Evolutionary conservation across 2,329 filamentous ascomycete species (phyloP).

Genomic region (Cercospora sojina): DNA sequence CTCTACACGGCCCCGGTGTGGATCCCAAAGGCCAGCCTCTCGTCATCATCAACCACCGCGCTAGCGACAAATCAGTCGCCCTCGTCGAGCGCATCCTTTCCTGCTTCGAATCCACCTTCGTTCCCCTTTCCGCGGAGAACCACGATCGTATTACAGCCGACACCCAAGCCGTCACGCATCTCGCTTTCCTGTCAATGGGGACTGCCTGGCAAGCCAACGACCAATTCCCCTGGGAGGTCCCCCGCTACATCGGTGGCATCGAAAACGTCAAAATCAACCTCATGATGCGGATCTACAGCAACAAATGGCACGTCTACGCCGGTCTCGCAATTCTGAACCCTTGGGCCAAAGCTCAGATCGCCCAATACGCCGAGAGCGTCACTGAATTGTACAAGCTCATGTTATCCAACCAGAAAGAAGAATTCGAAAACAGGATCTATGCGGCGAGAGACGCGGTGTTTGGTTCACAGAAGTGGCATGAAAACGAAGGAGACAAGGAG

Average conservation of each 20-base stretch:
- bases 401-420: slow-evolving; percentile 77
- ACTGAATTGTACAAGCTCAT: slow-evolving; percentile 97
- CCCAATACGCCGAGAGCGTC: slow-evolving; percentile 87
- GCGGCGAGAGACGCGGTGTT: slow-evolving; percentile 75
- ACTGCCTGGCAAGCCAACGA: slow-evolving; percentile 94
- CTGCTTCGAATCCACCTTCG: slow-evolving; percentile 81
- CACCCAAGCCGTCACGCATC: slow-evolving; percentile 96
- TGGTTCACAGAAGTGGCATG: slow-evolving; percentile 41
- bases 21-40: slow-evolving; percentile 86
- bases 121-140: slow-evolving; percentile 79
- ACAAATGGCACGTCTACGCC: slow-evolving; percentile 99
- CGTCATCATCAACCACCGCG: slow-evolving; percentile 90
- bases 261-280: slow-evolving; percentile 99
- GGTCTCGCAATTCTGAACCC: slow-evolving; percentile 96
- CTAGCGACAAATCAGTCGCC: slow-evolving; percentile 69
- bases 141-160: slow-evolving; percentile 98
- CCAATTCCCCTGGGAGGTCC: slow-evolving; percentile 95
- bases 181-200: slow-evolving; percentile 93
- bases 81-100: slow-evolving; percentile 80
- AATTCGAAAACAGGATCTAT: slow-evolving; percentile 73
- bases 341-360: slow-evolving; percentile 85
- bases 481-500: slow-evolving; percentile 61
- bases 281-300: slow-evolving; percentile 92
- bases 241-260: slow-evolving; percentile 94
- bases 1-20: slow-evolving; percentile 87